A percentile compares a stretch with the other conserved stretches of the same genome.
phyloP scores from a whole-genome alignment of 495 filamentous ascomycete genomes.

The Cudoniella acicularis region DNA sequence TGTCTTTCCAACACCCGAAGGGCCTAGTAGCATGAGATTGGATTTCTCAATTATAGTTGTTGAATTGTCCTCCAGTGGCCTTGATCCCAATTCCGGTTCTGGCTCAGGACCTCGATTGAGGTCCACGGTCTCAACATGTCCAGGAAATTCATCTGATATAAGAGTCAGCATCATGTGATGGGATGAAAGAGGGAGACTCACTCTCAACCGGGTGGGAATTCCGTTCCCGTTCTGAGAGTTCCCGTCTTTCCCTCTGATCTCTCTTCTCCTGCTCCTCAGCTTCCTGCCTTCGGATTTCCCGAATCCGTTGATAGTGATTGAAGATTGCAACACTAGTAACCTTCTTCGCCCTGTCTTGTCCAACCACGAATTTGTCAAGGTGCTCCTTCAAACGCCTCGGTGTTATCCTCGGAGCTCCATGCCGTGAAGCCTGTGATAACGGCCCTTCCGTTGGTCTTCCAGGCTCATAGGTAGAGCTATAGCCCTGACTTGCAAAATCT shows the following conservation, averaged over 20 bases:
- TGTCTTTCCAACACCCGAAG: constrained; percentile 95
- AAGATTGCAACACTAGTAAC: constrained; percentile 91
- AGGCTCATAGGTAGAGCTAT: constrained; percentile 74
- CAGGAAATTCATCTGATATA: constrained; percentile 72
- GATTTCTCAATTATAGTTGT: constrained; percentile 79
- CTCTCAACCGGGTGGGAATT: constrained; percentile 22
- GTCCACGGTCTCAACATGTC: constrained; percentile 61
- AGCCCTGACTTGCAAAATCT: constrained; percentile 60
- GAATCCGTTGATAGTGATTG: constrained; percentile 90
- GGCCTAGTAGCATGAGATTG: constrained; percentile 88
- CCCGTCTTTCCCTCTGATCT: constrained; percentile 45
- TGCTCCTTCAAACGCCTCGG: constrained; percentile 81
- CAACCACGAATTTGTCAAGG: constrained; percentile 93
- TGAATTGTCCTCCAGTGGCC: constrained; percentile 40
- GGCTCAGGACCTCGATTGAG: constrained; percentile 28
- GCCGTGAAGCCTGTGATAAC: constrained; percentile 49
- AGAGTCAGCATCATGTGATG: constrained; percentile 8
- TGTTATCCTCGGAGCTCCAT: constrained; percentile 72
- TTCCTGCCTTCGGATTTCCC: constrained; percentile 74
- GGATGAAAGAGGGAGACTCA: constrained; percentile 1
- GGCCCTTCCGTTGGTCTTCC: constrained; percentile 52
- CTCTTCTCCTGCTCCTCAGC: constrained; percentile 45
- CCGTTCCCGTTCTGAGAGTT: constrained; percentile 22
- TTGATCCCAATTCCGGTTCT: constrained; percentile 30
- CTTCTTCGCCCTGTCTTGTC: constrained; percentile 95